These are phyloP conservation scores for Rostrohypoxylon terebratum DNA, from an alignment of 495 filamentous ascomycete species.

Conservation along the genomic window DNA sequence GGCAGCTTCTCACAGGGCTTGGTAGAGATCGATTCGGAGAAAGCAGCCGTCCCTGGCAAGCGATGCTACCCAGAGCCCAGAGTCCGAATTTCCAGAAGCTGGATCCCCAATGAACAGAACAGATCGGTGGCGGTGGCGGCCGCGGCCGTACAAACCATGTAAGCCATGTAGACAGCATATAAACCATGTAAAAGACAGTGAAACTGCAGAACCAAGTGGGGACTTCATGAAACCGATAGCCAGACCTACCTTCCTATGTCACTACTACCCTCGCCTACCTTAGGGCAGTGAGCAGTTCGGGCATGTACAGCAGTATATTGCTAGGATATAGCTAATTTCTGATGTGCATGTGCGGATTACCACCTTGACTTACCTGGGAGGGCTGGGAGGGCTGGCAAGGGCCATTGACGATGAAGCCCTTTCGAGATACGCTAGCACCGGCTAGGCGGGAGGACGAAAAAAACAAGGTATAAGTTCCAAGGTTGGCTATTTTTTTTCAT, in stretches of 20 bases:
- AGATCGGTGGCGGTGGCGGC: slow-evolving; percentile 50
- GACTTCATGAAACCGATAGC: slow-evolving; percentile 46
- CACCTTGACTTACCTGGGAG: slow-evolving; percentile 30
- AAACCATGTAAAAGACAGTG: slow-evolving; percentile 36
- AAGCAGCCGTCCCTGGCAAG: slow-evolving; percentile 46
- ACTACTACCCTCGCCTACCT: slow-evolving; percentile 31
- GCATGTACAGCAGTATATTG: slow-evolving; percentile 26
- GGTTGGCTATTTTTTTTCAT: not conserved
- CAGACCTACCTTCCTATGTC: slow-evolving; percentile 37
- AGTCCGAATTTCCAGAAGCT: not conserved
- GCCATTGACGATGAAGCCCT: slow-evolving; percentile 40
- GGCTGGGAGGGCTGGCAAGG: slow-evolving; percentile 18
- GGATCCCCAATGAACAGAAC: slow-evolving; percentile 34
- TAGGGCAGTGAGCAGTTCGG: slow-evolving; percentile 30
- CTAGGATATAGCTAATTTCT: slow-evolving; percentile 40
- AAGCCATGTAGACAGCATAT: not conserved
- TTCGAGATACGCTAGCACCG: slow-evolving; percentile 34
- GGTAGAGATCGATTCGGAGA: slow-evolving; percentile 47
- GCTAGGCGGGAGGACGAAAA: slow-evolving; percentile 33
- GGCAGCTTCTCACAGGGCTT: slow-evolving; percentile 43
- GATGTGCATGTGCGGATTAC: slow-evolving; percentile 51
- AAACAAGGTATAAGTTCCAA: slow-evolving; percentile 10
- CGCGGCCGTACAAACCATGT: slow-evolving; percentile 18
- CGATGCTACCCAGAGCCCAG: slow-evolving; percentile 38
- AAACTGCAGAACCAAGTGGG: slow-evolving; percentile 47